Conservation (phyloP, 108 stramenopile genomes). For the Cylindrotheca fusiformis region DNA sequence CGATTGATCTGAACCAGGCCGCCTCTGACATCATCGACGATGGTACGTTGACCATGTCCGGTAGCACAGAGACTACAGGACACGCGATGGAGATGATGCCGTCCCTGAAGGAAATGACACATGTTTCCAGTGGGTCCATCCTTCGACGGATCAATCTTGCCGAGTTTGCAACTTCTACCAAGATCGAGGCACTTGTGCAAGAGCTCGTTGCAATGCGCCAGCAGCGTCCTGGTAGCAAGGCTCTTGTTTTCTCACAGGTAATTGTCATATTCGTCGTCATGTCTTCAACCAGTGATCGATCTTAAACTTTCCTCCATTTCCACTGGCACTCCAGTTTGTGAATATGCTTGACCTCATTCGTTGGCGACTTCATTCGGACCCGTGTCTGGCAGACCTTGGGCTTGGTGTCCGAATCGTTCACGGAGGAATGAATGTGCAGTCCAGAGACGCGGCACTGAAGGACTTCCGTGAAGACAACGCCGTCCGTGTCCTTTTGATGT, state of each 20-base stretch:
- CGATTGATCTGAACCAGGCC: slow-evolving; percentile 78
- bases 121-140: slow-evolving; percentile 82
- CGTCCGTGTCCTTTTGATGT: slow-evolving; percentile 91
- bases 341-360: slow-evolving; percentile 96
- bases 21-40: slow-evolving; percentile 57
- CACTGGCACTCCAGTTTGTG: slow-evolving; percentile 74
- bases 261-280: too few relatives aligned
- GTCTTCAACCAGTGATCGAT: too few relatives aligned
- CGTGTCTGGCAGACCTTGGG: slow-evolving; percentile 72
- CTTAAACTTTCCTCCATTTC: too few relatives aligned
- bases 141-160: slow-evolving; percentile 89
- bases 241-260: slow-evolving; percentile 88
- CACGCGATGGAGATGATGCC: slow-evolving; percentile 38
- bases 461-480: slow-evolving; percentile 83
- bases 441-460: slow-evolving; percentile 78
- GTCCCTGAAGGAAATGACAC: slow-evolving; percentile 72
- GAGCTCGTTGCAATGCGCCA: slow-evolving; percentile 87
- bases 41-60: slow-evolving; percentile 30
- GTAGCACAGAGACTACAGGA: slow-evolving; percentile 3
- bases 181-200: slow-evolving; percentile 94
- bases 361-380: slow-evolving; percentile 89
- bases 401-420: slow-evolving; percentile 79
- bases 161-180: slow-evolving; percentile 93
- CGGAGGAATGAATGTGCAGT: slow-evolving; percentile 92
- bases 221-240: slow-evolving; percentile 92